Percentiles rank a stretch among this genome's conserved stretches.
Evolutionary conservation across 176 grass and related monocot species (phyloP).

Genomic region (Pontederia paniculata): DNA sequence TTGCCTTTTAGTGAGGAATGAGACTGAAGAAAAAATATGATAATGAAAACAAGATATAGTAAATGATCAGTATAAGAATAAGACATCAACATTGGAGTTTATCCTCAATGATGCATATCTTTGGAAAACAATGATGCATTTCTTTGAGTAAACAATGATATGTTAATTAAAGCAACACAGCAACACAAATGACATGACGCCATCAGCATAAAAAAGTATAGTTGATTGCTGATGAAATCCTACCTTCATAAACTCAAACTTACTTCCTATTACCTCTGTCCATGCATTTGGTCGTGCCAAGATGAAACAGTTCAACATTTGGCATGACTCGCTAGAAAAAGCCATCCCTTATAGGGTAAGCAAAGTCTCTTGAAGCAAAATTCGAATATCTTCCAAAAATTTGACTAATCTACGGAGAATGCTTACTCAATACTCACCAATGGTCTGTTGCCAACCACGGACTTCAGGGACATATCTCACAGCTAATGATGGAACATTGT

Average conservation of each 20-base stretch:
- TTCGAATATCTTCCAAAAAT: background rate
- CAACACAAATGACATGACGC: too few relatives aligned
- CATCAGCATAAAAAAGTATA: too few relatives aligned
- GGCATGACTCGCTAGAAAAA: background rate
- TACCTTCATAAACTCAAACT: too few relatives aligned
- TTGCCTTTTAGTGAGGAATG: slow-evolving; percentile 59
- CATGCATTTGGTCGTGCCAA: background rate
- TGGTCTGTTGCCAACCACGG: slow-evolving; percentile 68
- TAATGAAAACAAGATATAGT: slow-evolving; percentile 13
- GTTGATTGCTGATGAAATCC: too few relatives aligned
- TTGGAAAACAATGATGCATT: too few relatives aligned
- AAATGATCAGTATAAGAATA: background rate
- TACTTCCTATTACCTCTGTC: too few relatives aligned
- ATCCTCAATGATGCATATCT: too few relatives aligned
- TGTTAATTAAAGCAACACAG: too few relatives aligned
- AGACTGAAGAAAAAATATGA: slow-evolving; percentile 38
- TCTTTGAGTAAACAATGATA: too few relatives aligned
- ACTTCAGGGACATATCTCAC: slow-evolving; percentile 92
- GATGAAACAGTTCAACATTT: slow-evolving; percentile 2
- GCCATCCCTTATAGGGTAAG: background rate
- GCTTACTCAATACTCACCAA: slow-evolving; percentile 40
- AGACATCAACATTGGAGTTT: too few relatives aligned
- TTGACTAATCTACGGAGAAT: background rate
- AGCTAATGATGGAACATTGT: slow-evolving; percentile 60
- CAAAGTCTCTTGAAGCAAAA: background rate